These are phyloP conservation scores for Wickerhamomyces sp. DNA, from an alignment of 1,139 yeast species.

Conservation along the genomic window DNA sequence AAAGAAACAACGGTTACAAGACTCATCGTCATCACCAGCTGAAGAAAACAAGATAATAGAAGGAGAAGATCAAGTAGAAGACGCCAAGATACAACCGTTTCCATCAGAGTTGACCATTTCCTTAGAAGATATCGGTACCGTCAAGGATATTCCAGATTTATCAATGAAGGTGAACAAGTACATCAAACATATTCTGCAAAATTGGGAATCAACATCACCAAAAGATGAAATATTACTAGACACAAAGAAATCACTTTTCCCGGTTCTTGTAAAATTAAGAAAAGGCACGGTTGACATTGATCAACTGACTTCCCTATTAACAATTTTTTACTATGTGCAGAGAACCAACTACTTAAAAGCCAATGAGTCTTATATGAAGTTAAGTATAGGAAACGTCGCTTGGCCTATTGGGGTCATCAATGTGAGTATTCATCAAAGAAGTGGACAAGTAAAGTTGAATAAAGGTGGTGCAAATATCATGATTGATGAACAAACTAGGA, in stretches of 20 bases:
- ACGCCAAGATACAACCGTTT: slow-evolving; percentile 11
- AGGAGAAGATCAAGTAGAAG: slow-evolving; percentile 5
- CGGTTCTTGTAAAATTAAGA: slow-evolving; percentile 56
- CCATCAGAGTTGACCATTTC: slow-evolving; percentile 21
- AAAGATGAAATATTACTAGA: slow-evolving; percentile 31
- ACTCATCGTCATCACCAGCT: background rate
- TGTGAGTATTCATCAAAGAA: slow-evolving; percentile 76
- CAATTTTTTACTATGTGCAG: slow-evolving; percentile 60
- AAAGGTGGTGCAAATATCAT: slow-evolving; percentile 59
- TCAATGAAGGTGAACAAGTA: slow-evolving; percentile 43
- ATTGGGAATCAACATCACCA: slow-evolving; percentile 39
- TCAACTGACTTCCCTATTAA: slow-evolving; percentile 52
- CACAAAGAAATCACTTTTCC: slow-evolving; percentile 57
- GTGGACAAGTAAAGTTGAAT: slow-evolving; percentile 45
- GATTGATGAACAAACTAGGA: slow-evolving; percentile 69
- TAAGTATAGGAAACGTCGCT: slow-evolving; percentile 83
- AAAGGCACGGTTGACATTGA: slow-evolving; percentile 38
- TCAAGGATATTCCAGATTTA: slow-evolving; percentile 18
- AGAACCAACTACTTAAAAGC: slow-evolving; percentile 48
- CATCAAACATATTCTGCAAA: slow-evolving; percentile 39
- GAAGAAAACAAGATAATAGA: slow-evolving; percentile 3
- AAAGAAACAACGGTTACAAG: background rate
- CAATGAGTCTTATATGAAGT: slow-evolving; percentile 63
- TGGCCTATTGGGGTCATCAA: slow-evolving; percentile 89
- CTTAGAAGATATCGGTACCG: slow-evolving; percentile 11